Evolutionary conservation across 306 rosid species (phyloP).

Genomic region (Alnus rubra): DNA sequence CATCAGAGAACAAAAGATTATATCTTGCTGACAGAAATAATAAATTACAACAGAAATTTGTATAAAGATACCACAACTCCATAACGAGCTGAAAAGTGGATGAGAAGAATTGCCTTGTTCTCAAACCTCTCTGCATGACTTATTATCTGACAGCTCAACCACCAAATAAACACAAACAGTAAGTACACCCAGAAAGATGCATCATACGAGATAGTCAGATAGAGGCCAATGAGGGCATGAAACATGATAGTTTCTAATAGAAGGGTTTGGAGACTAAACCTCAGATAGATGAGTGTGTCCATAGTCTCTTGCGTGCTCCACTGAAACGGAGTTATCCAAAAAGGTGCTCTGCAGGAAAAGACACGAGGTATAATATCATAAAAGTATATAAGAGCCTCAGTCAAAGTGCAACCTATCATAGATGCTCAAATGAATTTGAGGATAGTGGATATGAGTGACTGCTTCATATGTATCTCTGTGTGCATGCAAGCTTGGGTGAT

Average conservation of each 20-base stretch:
- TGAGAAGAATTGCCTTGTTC: slow-evolving; percentile 83
- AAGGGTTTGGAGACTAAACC: slow-evolving; percentile 41
- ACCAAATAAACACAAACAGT: slow-evolving; percentile 5
- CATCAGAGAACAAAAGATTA: too few relatives aligned
- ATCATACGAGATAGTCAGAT: not conserved
- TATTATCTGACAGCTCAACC: slow-evolving; percentile 55
- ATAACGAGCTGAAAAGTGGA: slow-evolving; percentile 91
- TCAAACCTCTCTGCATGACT: slow-evolving; percentile 60
- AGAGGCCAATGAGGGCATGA: slow-evolving; percentile 1
- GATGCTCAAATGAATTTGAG: not conserved
- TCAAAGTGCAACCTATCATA: not conserved
- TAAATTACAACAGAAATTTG: not conserved
- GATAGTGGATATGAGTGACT: too few relatives aligned
- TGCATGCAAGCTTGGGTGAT: not conserved
- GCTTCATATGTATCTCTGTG: too few relatives aligned
- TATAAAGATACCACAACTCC: slow-evolving; percentile 48
- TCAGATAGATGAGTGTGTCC: slow-evolving; percentile 89
- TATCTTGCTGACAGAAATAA: not conserved
- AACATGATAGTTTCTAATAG: not conserved
- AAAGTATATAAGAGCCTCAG: not conserved
- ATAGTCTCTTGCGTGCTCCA: slow-evolving; percentile 83
- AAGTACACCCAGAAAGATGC: slow-evolving; percentile 6
- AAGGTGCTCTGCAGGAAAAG: slow-evolving; percentile 65
- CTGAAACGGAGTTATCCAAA: slow-evolving; percentile 58
- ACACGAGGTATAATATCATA: not conserved